Base-by-base conservation (phyloP, 495 filamentous ascomycete genomes). In the Hypoxylon subgilvum region DNA sequence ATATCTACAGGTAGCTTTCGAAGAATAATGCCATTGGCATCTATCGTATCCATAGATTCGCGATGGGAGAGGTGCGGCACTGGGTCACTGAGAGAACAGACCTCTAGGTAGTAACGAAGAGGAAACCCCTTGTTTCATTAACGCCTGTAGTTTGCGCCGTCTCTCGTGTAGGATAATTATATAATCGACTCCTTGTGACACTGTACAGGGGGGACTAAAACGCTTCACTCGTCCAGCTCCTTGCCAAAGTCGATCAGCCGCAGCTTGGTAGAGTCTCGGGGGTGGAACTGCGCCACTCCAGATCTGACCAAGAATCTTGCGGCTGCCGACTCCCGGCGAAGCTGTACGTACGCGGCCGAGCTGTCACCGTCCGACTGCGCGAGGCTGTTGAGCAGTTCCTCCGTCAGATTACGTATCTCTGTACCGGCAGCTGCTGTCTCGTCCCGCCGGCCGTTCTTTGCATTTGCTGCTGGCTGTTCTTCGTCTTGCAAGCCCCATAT, bases 271-370 rank as follows among this genome's bases (percentile, higher is more conserved):
- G 92, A 89, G 74, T 96, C 90, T 52, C 83, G 85, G 1, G 92
- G 90, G 72, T 96, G 88, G 56, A 94, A 94, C 60, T 90, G 86
- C 16, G 92, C 92, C 25, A 93, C 86, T 66, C 89, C 93, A 17
- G 88, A 88, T 57, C 89, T 79, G 16, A 96, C 88, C 7, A 96
- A 76, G 67, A 96, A 96, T 53, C 90, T 81, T 1, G 86, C 88
- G 19, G 86, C 84, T 8, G 91, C 90, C n/a, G 88, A 88, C 57
- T 96, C 92, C 52, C 81, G 78, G n/a, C 79, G 64, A 7, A 96
- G 70, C 32, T 78, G 74, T 28, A 92, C 79, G 74, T 95, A 96
- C 0, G 80, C 81, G 13, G 78, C 78, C 12, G 79, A 72, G 31
- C 74, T 81, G 46, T 76, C 74, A 10, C 79, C 79, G 19, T 76